Base-by-base conservation (phyloP, 2,329 filamentous ascomycete species). In the Paraphaeosphaeria sporulosa region DNA sequence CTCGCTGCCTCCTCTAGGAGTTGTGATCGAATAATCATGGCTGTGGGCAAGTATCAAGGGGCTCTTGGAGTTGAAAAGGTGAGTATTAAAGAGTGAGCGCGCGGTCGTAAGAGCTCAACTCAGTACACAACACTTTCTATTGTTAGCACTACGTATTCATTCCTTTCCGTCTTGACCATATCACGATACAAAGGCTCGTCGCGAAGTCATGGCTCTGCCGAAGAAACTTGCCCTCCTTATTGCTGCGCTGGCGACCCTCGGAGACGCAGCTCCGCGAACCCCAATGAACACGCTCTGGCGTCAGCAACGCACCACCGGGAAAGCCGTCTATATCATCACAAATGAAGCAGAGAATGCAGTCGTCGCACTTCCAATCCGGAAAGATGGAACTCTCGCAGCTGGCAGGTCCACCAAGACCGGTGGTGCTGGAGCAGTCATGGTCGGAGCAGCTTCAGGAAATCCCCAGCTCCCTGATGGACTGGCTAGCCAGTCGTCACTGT, bases 241-340 rank as follows among this genome's bases (percentile, higher is more conserved):
- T 23, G 55, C 57, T 51, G 48, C 60, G 1, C 21, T 65, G 5
- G 44, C 59, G 4, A 52, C 53, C 15, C 10, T 57, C 17, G 57
- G 44, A 15, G 48, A 42, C 27, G 52, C 61, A 30, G 59, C 56
- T 58, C 64, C 64, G 9, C 46, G 57, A 32, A 50, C 47, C 46
- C 54, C 30, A 6, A 43, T 21, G 19, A 19, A 13, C 25, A 23
- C 25, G n/a, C 32, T 13, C 30, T 54, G 19, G 55, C 23, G 43
- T 19, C 7, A 43, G 49, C 30, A 17, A 23, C 25, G 27, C 25
- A 40, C 23, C n/a, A 52, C 46, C 2, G 60, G 60, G 3, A 84
- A 83, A 68, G 85, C 85, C 0, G 68, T 87, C 19, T 89, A 89
- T 71, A 74, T 87, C 56, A 74, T 87, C 42, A 86, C 82, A 38